These are phyloP conservation scores for Podosphaera leucotricha DNA, from an alignment of 2,329 filamentous ascomycete species.

Conservation along the genomic window DNA sequence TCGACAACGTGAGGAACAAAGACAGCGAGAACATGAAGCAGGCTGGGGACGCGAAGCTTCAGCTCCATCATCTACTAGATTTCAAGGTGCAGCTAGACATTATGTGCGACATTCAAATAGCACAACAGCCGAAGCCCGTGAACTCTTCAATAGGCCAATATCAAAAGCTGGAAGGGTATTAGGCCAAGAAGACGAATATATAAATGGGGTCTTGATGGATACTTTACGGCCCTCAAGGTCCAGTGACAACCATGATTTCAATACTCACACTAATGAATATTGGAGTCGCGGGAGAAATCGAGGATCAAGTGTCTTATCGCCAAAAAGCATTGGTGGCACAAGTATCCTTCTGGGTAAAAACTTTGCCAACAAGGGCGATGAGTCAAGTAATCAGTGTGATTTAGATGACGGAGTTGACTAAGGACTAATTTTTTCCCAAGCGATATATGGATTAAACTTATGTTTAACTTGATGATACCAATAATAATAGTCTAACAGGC, in stretches of 20 bases:
- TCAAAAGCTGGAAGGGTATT: constrained; percentile 17
- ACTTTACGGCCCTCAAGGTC: constrained; percentile 8
- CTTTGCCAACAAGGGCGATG: constrained; percentile 12
- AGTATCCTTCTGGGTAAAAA: constrained; percentile 15
- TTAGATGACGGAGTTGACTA: constrained; percentile 14
- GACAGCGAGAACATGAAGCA: constrained; percentile 36
- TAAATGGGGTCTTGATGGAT: constrained; percentile 13
- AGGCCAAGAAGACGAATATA: constrained; percentile 13
- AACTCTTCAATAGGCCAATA: constrained; percentile 1
- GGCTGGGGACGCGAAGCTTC: constrained; percentile 33
- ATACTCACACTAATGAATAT: constrained; percentile 9
- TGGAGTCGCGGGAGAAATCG: constrained; percentile 8
- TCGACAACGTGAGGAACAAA: constrained; percentile 32
- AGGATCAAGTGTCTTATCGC: constrained; percentile 11
- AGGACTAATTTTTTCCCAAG: not conserved
- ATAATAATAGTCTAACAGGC: constrained; percentile 9
- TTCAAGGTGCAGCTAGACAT: constrained; percentile 12
- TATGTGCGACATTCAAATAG: constrained; percentile 11
- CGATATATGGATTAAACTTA: not conserved
- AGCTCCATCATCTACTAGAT: constrained; percentile 3
- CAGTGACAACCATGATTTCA: constrained; percentile 13
- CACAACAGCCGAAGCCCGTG: not conserved
- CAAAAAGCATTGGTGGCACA: constrained; percentile 12
- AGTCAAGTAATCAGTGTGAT: constrained; percentile 11
- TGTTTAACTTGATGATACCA: not conserved